phyloP scores from a whole-genome alignment of 2,329 filamentous ascomycete species.

The Myriosclerotinia curreyana region DNA sequence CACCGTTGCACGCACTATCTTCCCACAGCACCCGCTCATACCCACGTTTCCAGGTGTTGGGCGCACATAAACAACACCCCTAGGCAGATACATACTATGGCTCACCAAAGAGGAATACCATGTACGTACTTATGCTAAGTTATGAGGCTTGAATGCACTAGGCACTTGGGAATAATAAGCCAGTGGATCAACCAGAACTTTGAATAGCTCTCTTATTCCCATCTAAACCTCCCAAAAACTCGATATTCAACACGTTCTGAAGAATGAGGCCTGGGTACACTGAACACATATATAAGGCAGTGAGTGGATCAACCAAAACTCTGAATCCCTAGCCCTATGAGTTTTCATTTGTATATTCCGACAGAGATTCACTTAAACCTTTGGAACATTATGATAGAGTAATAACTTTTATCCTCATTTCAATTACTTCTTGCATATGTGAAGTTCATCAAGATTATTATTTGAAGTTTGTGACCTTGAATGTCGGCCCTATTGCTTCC shows the following conservation, averaged over 20 bases:
- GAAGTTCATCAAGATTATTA: neutral
- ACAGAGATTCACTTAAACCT: neutral
- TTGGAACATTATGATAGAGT: neutral
- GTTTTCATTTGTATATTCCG: neutral
- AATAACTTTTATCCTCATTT: neutral
- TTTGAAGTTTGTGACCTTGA: neutral
- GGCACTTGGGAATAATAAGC: neutral
- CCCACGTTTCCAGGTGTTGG: neutral
- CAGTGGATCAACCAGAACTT: neutral
- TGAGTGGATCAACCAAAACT: too few relatives aligned
- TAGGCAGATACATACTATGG: neutral
- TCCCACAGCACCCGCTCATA: neutral
- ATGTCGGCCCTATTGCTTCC: slow-evolving; percentile 20
- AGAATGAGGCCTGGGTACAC: neutral
- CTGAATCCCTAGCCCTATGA: neutral
- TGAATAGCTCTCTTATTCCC: neutral
- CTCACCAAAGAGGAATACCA: neutral
- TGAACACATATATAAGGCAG: neutral
- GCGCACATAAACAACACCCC: neutral
- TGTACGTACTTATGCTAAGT: neutral
- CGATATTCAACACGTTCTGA: too few relatives aligned
- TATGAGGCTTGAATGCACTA: neutral
- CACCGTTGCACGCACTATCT: neutral
- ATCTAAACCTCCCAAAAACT: too few relatives aligned
- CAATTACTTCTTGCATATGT: neutral